Base-by-base conservation (phyloP, 2,329 filamentous ascomycete species). In the Colletotrichum phormii region DNA sequence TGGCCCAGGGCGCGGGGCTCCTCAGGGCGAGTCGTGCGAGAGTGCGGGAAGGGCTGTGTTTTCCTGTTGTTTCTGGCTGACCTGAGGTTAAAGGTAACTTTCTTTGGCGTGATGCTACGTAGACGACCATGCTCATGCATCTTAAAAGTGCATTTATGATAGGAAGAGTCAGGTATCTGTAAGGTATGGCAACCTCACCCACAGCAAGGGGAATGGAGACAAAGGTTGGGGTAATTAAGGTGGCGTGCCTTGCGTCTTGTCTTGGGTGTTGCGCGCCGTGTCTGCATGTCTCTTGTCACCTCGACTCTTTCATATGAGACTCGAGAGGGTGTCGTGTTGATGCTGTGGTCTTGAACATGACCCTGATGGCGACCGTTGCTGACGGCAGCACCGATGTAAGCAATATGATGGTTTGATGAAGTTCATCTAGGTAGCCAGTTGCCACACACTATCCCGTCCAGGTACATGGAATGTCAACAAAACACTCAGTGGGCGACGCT, bases 171-270 rank as follows among this genome's bases (percentile, higher is more conserved):
- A 42, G 37, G 37, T 42, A 42, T 42, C 37, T 2, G 26, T 24
- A 6, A 13, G 8, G 33, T 33, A 51, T 53, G 29, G 18, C 42
- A 31, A 29, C 31, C 13, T 22, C 22, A 24, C 46, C n/a, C 26
- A 33, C 46, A 35, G 49, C 64, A 64, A 62, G 62, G 49, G 63
- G 54, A 55, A 70, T 72, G 70, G 70, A 60, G 58, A 60, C 64
- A 46, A 55, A 26, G 54, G 46, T 61, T 64, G 66, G 64, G 64
- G 57, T 68, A 53, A 60, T 53, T 59, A 68, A 59, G 64, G 64
- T 59, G 69, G 69, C 69, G 51, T 72, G 64, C 62, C 53, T 63
- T 33, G 22, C 53, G 66, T 58, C 11, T 26, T 51, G 68, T 55
- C 64, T 62, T 60, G 58, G n/a, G 24, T 61, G 58, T n/a, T 49